These are phyloP conservation scores for Neofusicoccum umdonicola DNA, from an alignment of 2,329 filamentous ascomycete genomes.

Conservation along the genomic window DNA sequence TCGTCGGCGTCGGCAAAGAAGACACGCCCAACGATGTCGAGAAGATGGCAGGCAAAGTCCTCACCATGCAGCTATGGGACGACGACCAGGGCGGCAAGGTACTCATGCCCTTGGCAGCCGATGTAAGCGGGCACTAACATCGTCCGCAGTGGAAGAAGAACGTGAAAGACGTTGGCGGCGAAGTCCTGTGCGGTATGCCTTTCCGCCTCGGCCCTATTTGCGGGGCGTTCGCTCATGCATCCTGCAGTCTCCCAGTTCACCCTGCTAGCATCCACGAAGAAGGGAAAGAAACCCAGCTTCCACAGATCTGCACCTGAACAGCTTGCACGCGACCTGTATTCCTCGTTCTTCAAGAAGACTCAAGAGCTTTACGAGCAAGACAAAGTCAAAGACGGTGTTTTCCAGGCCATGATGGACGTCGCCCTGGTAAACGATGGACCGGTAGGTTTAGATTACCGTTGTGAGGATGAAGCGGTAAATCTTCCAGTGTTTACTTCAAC, in stretches of 20 bases:
- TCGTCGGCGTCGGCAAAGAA: slow-evolving; percentile 85
- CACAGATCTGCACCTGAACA: slow-evolving; percentile 79
- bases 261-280: slow-evolving; percentile 86
- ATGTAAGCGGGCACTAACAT: slow-evolving; percentile 17
- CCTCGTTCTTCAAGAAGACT: slow-evolving; percentile 77
- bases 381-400: slow-evolving; percentile 89
- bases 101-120: slow-evolving; percentile 22
- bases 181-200: slow-evolving; percentile 83
- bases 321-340: slow-evolving; percentile 77
- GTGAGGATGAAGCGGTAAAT: slow-evolving; percentile 57
- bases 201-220: not conserved
- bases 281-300: slow-evolving; percentile 93
- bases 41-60: slow-evolving; percentile 75
- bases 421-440: slow-evolving; percentile 82
- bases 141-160: slow-evolving; percentile 76
- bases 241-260: slow-evolving; percentile 90
- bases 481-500: slow-evolving; percentile 24
- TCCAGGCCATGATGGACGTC: slow-evolving; percentile 99
- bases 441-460: slow-evolving; percentile 61
- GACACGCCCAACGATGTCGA: slow-evolving; percentile 89
- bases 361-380: slow-evolving; percentile 68
- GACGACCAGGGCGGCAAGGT: slow-evolving; percentile 70
- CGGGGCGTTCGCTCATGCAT: slow-evolving; percentile 19
- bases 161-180: slow-evolving; percentile 83
- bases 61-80: slow-evolving; percentile 91